Conservation (phyloP, 2,329 filamentous ascomycete genomes). For the Alternaria sp. region DNA sequence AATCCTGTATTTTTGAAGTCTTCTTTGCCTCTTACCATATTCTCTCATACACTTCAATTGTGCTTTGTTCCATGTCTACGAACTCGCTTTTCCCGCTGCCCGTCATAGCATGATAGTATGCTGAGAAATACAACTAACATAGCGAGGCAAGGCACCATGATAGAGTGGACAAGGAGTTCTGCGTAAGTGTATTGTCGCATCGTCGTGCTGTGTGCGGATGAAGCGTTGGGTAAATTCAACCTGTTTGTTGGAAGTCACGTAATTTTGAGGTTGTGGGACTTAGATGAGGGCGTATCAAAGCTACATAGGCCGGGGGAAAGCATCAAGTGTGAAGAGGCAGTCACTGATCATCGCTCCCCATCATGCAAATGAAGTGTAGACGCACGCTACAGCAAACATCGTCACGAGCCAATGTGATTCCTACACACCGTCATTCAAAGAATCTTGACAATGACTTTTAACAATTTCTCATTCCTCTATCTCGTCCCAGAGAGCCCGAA, state of each 20-base stretch:
- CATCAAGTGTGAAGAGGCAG: neutral
- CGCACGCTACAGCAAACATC: neutral
- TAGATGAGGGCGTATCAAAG: neutral
- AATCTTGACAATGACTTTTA: neutral
- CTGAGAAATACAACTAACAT: neutral
- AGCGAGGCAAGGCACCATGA: neutral
- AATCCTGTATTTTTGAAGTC: neutral
- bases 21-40: neutral
- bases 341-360: neutral
- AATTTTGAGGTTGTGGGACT: neutral
- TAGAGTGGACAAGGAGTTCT: neutral
- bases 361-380: neutral
- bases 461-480: constrained; percentile 17
- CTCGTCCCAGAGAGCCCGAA: constrained; percentile 8
- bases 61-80: no score
- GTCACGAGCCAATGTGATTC: neutral
- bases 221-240: neutral
- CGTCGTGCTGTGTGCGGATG: neutral
- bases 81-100: neutral
- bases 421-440: neutral
- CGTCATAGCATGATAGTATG: neutral
- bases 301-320: neutral
- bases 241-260: neutral
- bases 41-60: neutral
- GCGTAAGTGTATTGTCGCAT: neutral